Percentiles rank a stretch among this genome's conserved stretches.
Evolutionary conservation across 2,329 filamentous ascomycete species (phyloP).

Genomic region (Lomentospora prolificans): DNA sequence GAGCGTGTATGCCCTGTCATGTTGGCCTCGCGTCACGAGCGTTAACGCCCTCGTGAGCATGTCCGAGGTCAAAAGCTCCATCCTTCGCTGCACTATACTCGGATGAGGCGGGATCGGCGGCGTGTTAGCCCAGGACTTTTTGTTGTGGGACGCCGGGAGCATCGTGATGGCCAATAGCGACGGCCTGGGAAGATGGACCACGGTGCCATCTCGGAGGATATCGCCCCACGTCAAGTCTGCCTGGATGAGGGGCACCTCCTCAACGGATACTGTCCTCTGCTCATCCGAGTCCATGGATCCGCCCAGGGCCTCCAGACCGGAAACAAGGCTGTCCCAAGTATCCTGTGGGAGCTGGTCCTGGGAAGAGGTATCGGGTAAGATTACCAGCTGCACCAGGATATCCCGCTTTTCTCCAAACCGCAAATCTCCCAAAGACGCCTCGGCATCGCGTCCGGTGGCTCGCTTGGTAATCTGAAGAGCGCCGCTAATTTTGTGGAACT

Average conservation of each 20-base stretch:
- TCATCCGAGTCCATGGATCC: slow-evolving; percentile 81
- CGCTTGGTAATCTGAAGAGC: slow-evolving; percentile 94
- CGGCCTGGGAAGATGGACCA: slow-evolving; percentile 78
- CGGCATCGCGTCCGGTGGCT: slow-evolving; percentile 86
- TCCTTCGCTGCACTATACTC: slow-evolving; percentile 86
- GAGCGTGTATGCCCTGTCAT: slow-evolving; percentile 87
- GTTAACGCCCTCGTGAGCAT: slow-evolving; percentile 93
- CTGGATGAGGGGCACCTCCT: slow-evolving; percentile 91
- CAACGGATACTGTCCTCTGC: slow-evolving; percentile 71
- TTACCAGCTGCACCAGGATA: slow-evolving; percentile 87
- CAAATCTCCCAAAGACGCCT: slow-evolving; percentile 83
- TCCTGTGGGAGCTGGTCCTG: slow-evolving; percentile 86
- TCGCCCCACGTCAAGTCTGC: slow-evolving; percentile 91
- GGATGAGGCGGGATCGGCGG: slow-evolving; percentile 93
- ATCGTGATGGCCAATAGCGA: slow-evolving; percentile 93
- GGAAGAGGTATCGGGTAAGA: slow-evolving; percentile 72
- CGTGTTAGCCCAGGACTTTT: slow-evolving; percentile 54
- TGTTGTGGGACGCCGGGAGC: slow-evolving; percentile 60
- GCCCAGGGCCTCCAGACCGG: slow-evolving; percentile 84
- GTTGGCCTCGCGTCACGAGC: slow-evolving; percentile 80
- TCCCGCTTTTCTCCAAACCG: slow-evolving; percentile 92
- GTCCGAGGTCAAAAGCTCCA: slow-evolving; percentile 95
- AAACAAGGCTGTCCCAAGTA: slow-evolving; percentile 95
- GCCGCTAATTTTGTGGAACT: slow-evolving; percentile 97
- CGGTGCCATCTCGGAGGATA: slow-evolving; percentile 76